Conservation (phyloP, 208 protist genomes). For the Acanthamoeba castellanii region DNA sequence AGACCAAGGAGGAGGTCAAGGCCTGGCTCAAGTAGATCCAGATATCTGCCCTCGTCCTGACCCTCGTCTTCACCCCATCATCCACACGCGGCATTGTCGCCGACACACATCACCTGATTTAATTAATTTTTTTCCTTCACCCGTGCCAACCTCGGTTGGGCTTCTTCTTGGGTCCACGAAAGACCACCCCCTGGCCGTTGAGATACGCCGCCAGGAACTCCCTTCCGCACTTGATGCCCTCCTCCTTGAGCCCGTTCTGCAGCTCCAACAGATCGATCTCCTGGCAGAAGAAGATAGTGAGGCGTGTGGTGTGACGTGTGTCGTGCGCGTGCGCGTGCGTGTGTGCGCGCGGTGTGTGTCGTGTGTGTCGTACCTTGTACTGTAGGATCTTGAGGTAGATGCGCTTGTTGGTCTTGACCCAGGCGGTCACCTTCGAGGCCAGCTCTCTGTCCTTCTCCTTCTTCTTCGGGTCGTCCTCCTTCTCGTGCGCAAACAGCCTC, state of each 20-base stretch:
- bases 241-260: background rate
- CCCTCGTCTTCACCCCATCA: too few species aligned
- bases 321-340: background rate
- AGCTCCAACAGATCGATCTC: conserved; percentile 9
- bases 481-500: conserved; percentile 31
- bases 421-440: background rate
- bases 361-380: background rate
- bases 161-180: conserved; percentile 42
- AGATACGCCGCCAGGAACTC: conserved; percentile 8
- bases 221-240: background rate
- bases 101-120: too few species aligned
- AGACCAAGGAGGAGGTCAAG: conserved; percentile 54
- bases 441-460: conserved; percentile 11
- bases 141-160: background rate
- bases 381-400: conserved; percentile 26
- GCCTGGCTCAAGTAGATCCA: conserved; percentile 13
- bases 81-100: too few species aligned
- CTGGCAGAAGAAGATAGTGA: background rate
- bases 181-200: conserved; percentile 22
- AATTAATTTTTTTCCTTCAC: too few species aligned
- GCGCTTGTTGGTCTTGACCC: conserved; percentile 1
- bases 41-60: background rate
- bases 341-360: too few species aligned
- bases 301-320: background rate
- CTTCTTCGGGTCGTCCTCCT: conserved; percentile 34